Evolutionary conservation across 2,329 filamentous ascomycete species (phyloP).

Genomic region (Xylariomycetidae sp.): DNA sequence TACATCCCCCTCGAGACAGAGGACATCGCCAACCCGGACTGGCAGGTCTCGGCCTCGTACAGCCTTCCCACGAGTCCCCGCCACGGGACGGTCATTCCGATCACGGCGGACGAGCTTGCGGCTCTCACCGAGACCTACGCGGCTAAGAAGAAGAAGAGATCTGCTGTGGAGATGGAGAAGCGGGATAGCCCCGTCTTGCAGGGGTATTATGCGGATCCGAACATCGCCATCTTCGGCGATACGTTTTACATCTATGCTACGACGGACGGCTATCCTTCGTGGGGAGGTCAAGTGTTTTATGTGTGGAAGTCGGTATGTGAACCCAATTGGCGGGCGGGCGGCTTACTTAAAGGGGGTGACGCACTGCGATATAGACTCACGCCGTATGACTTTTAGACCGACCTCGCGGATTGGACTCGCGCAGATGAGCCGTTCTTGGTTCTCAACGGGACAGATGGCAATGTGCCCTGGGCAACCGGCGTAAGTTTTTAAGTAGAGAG

Average conservation of each 20-base stretch:
- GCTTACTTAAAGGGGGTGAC: slow-evolving; percentile 38
- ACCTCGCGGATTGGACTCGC: slow-evolving; percentile 39
- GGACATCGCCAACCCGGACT: slow-evolving; percentile 43
- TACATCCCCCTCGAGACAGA: slow-evolving; percentile 50
- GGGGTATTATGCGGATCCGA: slow-evolving; percentile 41
- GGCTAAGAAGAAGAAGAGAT: slow-evolving; percentile 5
- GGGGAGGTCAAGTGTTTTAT: slow-evolving; percentile 44
- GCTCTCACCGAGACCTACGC: slow-evolving; percentile 23
- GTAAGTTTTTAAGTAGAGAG: too few species aligned
- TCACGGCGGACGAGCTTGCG: slow-evolving; percentile 42
- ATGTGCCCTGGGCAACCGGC: slow-evolving; percentile 61
- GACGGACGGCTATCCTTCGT: slow-evolving; percentile 39
- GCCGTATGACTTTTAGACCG: slow-evolving; percentile 25
- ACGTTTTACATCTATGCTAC: slow-evolving; percentile 45
- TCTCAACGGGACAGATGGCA: slow-evolving; percentile 39
- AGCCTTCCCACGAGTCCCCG: slow-evolving; percentile 44
- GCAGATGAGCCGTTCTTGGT: slow-evolving; percentile 37
- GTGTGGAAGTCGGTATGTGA: slow-evolving; percentile 37
- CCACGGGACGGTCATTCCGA: slow-evolving; percentile 48
- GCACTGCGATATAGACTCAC: slow-evolving; percentile 45
- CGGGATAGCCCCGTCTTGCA: slow-evolving; percentile 31
- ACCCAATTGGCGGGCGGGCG: too few species aligned
- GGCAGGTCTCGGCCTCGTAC: slow-evolving; percentile 42
- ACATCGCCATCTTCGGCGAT: slow-evolving; percentile 38
- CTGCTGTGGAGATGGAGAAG: slow-evolving; percentile 3